A percentile compares a stretch with the other conserved stretches of the same genome.
phyloP scores from a whole-genome alignment of 768 basidiomycete genomes.

The Serendipita indica region DNA sequence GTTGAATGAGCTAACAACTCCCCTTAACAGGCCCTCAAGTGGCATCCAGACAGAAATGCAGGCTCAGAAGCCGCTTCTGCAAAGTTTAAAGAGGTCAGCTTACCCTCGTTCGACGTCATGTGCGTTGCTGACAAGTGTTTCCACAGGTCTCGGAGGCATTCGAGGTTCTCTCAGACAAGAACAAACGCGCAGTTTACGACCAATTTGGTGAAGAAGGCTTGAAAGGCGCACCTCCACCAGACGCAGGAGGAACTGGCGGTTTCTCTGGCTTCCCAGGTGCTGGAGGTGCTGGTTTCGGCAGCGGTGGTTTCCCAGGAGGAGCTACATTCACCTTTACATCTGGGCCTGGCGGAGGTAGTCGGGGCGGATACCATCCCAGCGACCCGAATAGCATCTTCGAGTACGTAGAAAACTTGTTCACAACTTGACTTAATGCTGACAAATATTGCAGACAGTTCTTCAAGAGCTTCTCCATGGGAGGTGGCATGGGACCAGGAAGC shows the following conservation, averaged over 20 bases:
- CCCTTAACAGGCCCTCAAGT: constrained; percentile 57
- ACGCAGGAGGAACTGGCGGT: constrained; percentile 29
- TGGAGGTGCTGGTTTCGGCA: constrained; percentile 26
- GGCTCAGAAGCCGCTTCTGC: constrained; percentile 64
- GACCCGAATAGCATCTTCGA: constrained; percentile 85
- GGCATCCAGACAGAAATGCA: constrained; percentile 86
- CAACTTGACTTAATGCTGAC: neutral
- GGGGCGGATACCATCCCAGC: constrained; percentile 50
- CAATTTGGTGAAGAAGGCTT: constrained; percentile 93
- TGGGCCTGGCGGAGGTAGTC: constrained; percentile 32
- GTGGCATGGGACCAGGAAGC: constrained; percentile 24
- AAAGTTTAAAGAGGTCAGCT: constrained; percentile 79
- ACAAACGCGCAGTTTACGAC: constrained; percentile 77
- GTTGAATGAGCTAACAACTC: neutral
- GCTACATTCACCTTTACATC: constrained; percentile 44
- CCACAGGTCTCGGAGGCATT: constrained; percentile 82
- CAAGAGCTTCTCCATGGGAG: constrained; percentile 27
- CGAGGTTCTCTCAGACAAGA: constrained; percentile 79
- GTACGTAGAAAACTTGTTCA: constrained; percentile 31
- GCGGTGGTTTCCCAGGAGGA: constrained; percentile 34
- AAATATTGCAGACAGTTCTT: constrained; percentile 42
- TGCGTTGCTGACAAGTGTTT: constrained; percentile 7
- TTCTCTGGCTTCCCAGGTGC: constrained; percentile 28
- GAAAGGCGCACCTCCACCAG: constrained; percentile 41
- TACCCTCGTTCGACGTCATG: neutral